Conservation (phyloP, 495 filamentous ascomycete genomes). For the Aspergillus bridgeri region DNA sequence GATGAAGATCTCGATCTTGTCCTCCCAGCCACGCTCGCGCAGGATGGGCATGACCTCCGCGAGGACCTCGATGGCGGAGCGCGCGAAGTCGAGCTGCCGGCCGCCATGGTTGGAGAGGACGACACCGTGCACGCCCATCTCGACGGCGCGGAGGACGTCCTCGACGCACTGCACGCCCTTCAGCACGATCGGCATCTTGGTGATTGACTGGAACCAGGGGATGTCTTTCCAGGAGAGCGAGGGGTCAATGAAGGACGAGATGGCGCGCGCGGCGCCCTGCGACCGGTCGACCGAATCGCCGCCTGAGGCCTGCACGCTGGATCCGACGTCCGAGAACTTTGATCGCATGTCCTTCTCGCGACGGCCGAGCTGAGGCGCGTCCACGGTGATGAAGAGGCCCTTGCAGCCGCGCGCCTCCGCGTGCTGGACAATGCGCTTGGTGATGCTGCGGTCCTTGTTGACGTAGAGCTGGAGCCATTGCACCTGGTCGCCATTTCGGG, state of each 20-base stretch:
- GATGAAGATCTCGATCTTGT: constrained; percentile 84
- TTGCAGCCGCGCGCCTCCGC: constrained; percentile 92
- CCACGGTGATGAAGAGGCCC: constrained; percentile 96
- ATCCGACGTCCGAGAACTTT: constrained; percentile 85
- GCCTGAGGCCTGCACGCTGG: constrained; percentile 66
- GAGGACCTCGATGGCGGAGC: constrained; percentile 87
- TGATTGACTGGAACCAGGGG: constrained; percentile 89
- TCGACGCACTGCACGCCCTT: constrained; percentile 97
- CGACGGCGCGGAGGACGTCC: constrained; percentile 83
- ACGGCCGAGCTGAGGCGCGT: constrained; percentile 91
- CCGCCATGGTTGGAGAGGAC: constrained; percentile 97
- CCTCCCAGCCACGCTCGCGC: constrained; percentile 73
- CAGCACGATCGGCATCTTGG: constrained; percentile 93
- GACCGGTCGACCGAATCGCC: constrained; percentile 71
- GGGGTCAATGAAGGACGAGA: constrained; percentile 95
- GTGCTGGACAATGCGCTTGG: constrained; percentile 82
- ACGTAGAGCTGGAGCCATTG: constrained; percentile 99
- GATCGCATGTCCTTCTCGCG: constrained; percentile 94
- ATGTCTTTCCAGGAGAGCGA: constrained; percentile 88
- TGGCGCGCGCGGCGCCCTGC: constrained; percentile 88
- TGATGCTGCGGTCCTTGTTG: constrained; percentile 93
- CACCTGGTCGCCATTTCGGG: constrained; percentile 71
- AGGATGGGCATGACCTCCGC: constrained; percentile 96
- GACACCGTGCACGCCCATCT: constrained; percentile 82
- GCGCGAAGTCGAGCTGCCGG: constrained; percentile 90